These are phyloP conservation scores for Fusarium nanum DNA, from an alignment of 2,329 filamentous ascomycete species.

Conservation along the genomic window DNA sequence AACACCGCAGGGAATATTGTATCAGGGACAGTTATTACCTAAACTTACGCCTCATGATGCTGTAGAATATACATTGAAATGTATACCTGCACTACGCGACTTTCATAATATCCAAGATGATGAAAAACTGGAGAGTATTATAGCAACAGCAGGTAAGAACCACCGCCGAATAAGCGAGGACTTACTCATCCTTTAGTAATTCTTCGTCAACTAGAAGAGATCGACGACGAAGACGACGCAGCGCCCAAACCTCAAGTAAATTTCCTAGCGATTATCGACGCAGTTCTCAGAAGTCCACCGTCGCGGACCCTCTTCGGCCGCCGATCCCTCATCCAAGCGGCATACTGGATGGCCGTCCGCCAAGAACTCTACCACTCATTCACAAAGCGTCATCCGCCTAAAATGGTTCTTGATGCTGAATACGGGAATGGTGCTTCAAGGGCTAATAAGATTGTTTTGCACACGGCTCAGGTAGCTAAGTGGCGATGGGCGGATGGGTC, in stretches of 20 bases:
- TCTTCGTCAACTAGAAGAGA: conserved; percentile 56
- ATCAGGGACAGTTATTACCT: conserved; percentile 53
- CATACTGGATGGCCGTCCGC: conserved; percentile 57
- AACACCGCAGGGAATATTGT: conserved; percentile 51
- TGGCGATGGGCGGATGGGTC: conserved; percentile 55
- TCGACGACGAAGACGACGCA: conserved; percentile 53
- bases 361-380: conserved; percentile 58
- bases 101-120: conserved; percentile 54
- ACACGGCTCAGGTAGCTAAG: conserved; percentile 56
- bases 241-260: conserved; percentile 49
- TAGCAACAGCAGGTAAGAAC: conserved; percentile 49
- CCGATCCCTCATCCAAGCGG: conserved; percentile 53
- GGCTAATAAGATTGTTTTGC: conserved; percentile 56
- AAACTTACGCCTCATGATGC: conserved; percentile 53
- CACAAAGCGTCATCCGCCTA: conserved; percentile 53
- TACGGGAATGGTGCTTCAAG: conserved; percentile 52
- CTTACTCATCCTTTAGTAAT: conserved; percentile 47
- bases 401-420: conserved; percentile 52
- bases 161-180: rapidly evolving
- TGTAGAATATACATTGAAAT: conserved; percentile 56
- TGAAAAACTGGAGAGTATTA: conserved; percentile 55
- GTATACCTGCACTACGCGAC: conserved; percentile 54
- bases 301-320: conserved; percentile 52
- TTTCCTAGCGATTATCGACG: conserved; percentile 56
- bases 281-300: conserved; percentile 53